phyloP scores from a whole-genome alignment of 108 stramenopile genomes.

The Discostella stelligeroides region DNA sequence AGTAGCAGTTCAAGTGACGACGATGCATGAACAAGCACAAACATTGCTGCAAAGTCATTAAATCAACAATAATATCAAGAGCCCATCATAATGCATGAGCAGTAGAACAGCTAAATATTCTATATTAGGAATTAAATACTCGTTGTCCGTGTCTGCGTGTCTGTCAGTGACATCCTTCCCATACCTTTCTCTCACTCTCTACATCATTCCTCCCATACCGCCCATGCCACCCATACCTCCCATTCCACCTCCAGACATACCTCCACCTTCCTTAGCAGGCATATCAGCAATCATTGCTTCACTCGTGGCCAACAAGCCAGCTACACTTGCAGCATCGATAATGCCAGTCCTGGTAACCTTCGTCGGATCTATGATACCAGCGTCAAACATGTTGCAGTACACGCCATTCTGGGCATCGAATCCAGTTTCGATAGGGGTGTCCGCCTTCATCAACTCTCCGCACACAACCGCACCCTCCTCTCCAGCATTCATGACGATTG shows the following conservation, averaged over 20 bases:
- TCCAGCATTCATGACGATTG: constrained; percentile 97
- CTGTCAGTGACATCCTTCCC: no score
- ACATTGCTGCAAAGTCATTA: no score
- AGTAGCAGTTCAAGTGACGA: constrained; percentile 69
- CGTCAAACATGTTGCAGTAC: constrained; percentile 93
- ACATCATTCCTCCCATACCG: not conserved
- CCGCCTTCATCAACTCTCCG: constrained; percentile 89
- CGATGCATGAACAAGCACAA: constrained; percentile 17
- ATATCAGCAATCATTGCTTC: constrained; percentile 98
- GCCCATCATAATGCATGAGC: no score
- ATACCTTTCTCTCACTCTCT: no score
- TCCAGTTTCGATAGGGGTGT: constrained; percentile 71
- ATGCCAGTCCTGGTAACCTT: constrained; percentile 99
- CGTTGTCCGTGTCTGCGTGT: no score
- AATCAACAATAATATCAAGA: no score
- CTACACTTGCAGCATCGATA: constrained; percentile 97
- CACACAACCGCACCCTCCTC: constrained; percentile 97
- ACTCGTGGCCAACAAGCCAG: constrained; percentile 96
- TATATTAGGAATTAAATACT: no score
- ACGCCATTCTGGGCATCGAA: constrained; percentile 91
- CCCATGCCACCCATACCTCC: constrained; percentile 96
- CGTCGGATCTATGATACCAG: constrained; percentile 99
- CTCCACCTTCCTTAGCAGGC: constrained; percentile 72
- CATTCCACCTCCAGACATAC: constrained; percentile 58
- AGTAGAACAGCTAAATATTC: no score